Evolutionary conservation across 768 basidiomycete genomes (phyloP).

Genomic region (Lentinus tigrinus): DNA sequence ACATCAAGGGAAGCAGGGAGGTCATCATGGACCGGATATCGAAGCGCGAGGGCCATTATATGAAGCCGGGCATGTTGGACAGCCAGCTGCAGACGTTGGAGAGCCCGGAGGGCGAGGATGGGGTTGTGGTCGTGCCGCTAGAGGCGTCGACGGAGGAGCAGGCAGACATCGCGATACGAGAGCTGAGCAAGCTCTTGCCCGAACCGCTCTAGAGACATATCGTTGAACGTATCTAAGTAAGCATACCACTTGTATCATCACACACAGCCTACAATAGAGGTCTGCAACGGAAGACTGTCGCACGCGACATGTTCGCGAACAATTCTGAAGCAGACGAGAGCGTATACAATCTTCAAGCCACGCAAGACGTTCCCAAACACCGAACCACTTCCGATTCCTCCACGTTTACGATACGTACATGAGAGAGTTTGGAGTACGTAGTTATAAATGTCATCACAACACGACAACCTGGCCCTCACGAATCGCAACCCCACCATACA

Average conservation of each 20-base stretch:
- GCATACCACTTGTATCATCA: not conserved
- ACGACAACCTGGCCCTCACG: not conserved
- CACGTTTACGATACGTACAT: slow-evolving; percentile 12
- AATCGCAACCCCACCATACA: not conserved
- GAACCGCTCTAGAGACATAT: slow-evolving; percentile 3
- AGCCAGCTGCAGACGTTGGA: slow-evolving; percentile 75
- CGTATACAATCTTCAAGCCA: not conserved
- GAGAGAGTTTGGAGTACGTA: slow-evolving; percentile 4
- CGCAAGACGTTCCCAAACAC: not conserved
- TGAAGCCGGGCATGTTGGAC: slow-evolving; percentile 81
- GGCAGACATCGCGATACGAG: slow-evolving; percentile 43
- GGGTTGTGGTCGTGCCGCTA: slow-evolving; percentile 62
- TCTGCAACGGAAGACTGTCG: too few species aligned
- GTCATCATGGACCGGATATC: slow-evolving; percentile 63
- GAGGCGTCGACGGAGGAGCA: slow-evolving; percentile 57
- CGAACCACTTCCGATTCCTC: not conserved
- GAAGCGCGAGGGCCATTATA: slow-evolving; percentile 71
- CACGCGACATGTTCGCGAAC: not conserved
- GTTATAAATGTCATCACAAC: not conserved
- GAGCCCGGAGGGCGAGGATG: slow-evolving; percentile 63
- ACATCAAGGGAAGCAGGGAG: slow-evolving; percentile 59
- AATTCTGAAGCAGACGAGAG: too few species aligned
- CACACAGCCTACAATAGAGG: not conserved
- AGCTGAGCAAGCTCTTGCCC: slow-evolving; percentile 31
- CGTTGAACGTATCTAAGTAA: not conserved